A percentile compares a stretch with the other conserved stretches of the same genome.
These are phyloP conservation scores for Aspergillus intermedius DNA, from an alignment of 2,329 filamentous ascomycete species.

Conservation along the genomic window DNA sequence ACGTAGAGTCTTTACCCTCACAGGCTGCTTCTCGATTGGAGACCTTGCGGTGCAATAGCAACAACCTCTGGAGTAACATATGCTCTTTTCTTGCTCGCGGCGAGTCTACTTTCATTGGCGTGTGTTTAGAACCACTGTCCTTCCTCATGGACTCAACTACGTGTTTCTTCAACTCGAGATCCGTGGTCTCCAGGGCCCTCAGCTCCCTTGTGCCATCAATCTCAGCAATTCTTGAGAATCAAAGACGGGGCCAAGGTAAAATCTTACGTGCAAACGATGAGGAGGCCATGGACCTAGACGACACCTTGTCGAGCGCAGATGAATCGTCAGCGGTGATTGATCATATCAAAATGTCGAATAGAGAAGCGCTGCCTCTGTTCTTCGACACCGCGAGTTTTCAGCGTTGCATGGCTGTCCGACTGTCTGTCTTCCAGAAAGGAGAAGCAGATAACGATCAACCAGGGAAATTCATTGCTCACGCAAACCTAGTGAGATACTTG, in stretches of 20 bases:
- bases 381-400: slow-evolving; percentile 30
- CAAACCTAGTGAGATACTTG: slow-evolving; percentile 30
- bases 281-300: slow-evolving; percentile 41
- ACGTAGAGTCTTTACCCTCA: slow-evolving; percentile 29
- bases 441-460: slow-evolving; percentile 4
- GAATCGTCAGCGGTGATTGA: slow-evolving; percentile 17
- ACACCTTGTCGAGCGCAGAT: slow-evolving; percentile 23
- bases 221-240: slow-evolving; percentile 24
- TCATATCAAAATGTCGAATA: slow-evolving; percentile 22
- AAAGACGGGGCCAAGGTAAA: slow-evolving; percentile 16
- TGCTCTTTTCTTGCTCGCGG: slow-evolving; percentile 26
- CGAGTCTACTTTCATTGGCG: slow-evolving; percentile 22
- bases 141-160: slow-evolving; percentile 24
- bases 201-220: slow-evolving; percentile 22
- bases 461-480: neutral
- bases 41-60: slow-evolving; percentile 21
- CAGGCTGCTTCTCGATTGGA: slow-evolving; percentile 24
- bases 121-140: slow-evolving; percentile 28
- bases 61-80: slow-evolving; percentile 28
- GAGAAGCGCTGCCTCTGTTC: slow-evolving; percentile 26
- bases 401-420: slow-evolving; percentile 28
- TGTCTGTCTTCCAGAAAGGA: slow-evolving; percentile 24
- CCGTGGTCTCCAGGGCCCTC: slow-evolving; percentile 19
- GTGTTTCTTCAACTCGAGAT: slow-evolving; percentile 9
- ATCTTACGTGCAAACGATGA: slow-evolving; percentile 6